These are phyloP conservation scores for Murraya koenigii DNA, from an alignment of 345 rosid genomes.

Conservation along the genomic window DNA sequence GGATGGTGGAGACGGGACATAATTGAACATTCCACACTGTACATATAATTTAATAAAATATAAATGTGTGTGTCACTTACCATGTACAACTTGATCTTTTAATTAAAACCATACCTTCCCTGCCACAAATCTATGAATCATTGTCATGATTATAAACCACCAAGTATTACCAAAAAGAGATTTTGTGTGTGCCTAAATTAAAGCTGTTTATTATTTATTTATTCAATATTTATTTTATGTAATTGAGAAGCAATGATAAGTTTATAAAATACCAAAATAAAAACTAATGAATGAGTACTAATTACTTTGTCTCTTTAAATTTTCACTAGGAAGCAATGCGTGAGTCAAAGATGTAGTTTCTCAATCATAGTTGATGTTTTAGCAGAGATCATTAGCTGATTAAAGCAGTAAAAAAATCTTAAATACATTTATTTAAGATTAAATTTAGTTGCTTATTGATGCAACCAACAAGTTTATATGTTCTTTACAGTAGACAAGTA, in stretches of 20 bases:
- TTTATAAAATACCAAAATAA: too few species aligned
- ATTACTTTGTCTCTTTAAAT: not conserved
- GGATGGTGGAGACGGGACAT: not conserved
- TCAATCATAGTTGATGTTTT: not conserved
- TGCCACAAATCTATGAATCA: not conserved
- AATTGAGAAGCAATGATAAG: not conserved
- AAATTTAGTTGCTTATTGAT: too few species aligned
- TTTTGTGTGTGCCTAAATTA: slow-evolving; percentile 3
- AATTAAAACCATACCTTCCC: too few species aligned
- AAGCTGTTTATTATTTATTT: not conserved
- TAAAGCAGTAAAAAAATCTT: too few species aligned
- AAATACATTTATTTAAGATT: too few species aligned
- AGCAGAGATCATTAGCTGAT: too few species aligned
- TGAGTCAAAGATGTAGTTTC: not conserved
- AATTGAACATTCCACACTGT: not conserved
- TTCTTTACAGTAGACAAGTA: too few species aligned
- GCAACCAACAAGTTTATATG: too few species aligned
- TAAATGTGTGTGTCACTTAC: not conserved
- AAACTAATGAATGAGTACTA: not conserved
- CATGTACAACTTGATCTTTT: not conserved
- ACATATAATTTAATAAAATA: not conserved
- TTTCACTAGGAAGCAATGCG: slow-evolving; percentile 1
- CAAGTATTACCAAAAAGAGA: not conserved
- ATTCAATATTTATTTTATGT: not conserved
- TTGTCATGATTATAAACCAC: not conserved